Base-by-base conservation (phyloP, 2,329 filamentous ascomycete species). In the Piedraia hortae region DNA sequence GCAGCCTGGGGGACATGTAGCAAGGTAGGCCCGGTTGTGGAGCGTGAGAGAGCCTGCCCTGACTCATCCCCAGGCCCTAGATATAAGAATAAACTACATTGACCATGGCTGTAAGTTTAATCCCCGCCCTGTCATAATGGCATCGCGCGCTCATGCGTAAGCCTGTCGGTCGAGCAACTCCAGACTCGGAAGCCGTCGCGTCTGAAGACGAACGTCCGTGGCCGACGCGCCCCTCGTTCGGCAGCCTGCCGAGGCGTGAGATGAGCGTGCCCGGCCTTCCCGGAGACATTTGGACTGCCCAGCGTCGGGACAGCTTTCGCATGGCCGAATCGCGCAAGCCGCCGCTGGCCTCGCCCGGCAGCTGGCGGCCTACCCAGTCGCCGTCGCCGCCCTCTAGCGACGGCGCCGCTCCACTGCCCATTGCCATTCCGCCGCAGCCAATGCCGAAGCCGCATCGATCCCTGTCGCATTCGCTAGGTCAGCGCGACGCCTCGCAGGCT, bases 371-470 rank as follows among this genome's bases (percentile, higher is more conserved):
- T 42, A 49, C 23, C 39, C 48, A 26, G 32, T 43, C 27, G 36
- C 49, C 26, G 12, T 41, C 37, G 18, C 36, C 26, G 29, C 40
- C 25, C 14, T 34, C 36, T 3, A 37, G 39, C 26, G 45, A 51
- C 25, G 49, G 34, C 10, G 17, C 46, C 14, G 58, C 82, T 30
- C 46, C 51, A 4, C 72, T 89, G 24, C 74, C 77, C 1, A 89
- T 89, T 37, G 60, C 73, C 4, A 88, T 89, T 32, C 78, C 78
- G 3, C 54, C 89, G 10, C 74, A 89, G 30, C 78, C 82, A 1
- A 85, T 75, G 0, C 74, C 74, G 2, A 93, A 93, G 45, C 78
- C 75, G 1, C 85, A 89, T 36, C 68, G 85, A 19, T 97, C 85
- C 4, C 77, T 91, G 44, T 93, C 85, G 4, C 93, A 93, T 45